Conservation (phyloP, 1,139 yeast species). For the Geotrichum bryndzae region DNA sequence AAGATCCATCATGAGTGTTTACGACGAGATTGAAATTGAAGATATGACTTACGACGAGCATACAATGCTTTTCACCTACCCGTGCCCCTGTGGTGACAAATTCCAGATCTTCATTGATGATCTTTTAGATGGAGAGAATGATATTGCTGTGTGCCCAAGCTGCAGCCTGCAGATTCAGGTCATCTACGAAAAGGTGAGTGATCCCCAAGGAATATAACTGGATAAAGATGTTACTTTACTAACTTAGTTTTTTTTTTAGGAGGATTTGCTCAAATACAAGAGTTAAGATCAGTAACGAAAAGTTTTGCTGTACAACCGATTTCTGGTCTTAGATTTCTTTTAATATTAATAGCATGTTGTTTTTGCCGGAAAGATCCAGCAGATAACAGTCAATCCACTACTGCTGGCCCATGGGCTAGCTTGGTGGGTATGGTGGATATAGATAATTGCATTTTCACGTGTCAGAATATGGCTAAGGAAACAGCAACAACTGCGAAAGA, state of each 20-base stretch:
- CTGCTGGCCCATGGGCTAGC: no score
- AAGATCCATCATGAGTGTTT: conserved; percentile 44
- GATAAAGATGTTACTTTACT: not conserved
- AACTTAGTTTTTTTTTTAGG: not conserved
- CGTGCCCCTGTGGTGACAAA: conserved; percentile 97
- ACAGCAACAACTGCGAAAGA: no score
- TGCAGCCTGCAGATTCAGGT: conserved; percentile 92
- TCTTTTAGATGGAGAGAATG: conserved; percentile 77
- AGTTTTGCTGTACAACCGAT: not conserved
- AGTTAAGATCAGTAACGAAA: not conserved
- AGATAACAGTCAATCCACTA: no score
- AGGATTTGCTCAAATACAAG: conserved; percentile 10
- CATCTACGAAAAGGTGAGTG: conserved; percentile 52
- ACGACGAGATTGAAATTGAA: conserved; percentile 94
- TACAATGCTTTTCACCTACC: conserved; percentile 79
- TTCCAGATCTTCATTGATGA: conserved; percentile 86
- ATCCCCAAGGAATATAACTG: not conserved
- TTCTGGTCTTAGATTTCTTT: not conserved
- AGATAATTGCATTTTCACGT: no score
- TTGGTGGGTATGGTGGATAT: no score
- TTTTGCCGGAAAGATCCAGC: not conserved
- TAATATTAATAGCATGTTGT: not conserved
- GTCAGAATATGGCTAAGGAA: no score
- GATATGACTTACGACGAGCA: conserved; percentile 86
- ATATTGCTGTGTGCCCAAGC: conserved; percentile 93